A percentile compares a stretch with the other conserved stretches of the same genome.
phyloP scores from a whole-genome alignment of 179 eudicot species.

The Spinacia oleracea region DNA sequence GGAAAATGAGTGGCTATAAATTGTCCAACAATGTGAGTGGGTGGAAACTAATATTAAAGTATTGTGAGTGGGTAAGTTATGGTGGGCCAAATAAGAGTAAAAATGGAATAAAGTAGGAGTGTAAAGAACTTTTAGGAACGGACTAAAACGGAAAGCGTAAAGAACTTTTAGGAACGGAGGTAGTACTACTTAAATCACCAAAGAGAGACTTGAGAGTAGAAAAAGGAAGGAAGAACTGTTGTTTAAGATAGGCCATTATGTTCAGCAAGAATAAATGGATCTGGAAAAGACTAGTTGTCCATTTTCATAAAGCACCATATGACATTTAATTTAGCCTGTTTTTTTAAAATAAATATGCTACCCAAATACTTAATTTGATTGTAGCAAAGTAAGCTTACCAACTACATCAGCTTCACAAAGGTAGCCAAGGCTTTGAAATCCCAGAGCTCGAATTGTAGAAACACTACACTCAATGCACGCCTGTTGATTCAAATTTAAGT shows the following conservation, averaged over 20 bases:
- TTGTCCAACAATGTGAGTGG: no score
- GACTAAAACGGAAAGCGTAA: no score
- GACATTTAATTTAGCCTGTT: neutral
- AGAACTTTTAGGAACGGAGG: no score
- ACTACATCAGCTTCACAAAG: conserved; percentile 97
- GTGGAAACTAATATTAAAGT: no score
- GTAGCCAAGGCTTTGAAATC: conserved; percentile 78
- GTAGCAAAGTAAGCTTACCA: conserved; percentile 46
- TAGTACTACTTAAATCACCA: neutral
- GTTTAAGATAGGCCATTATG: neutral
- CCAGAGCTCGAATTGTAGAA: conserved; percentile 67
- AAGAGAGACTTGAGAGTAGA: neutral
- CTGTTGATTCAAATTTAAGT: conserved; percentile 43
- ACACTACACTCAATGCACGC: conserved; percentile 78
- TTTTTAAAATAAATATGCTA: neutral
- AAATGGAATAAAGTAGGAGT: no score
- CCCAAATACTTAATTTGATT: neutral
- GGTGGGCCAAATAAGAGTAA: no score
- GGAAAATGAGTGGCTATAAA: no score
- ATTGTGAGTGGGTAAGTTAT: no score
- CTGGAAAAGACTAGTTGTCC: neutral
- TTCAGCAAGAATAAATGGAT: neutral
- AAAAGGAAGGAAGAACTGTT: neutral
- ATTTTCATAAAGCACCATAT: neutral
- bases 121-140: no score